Evolutionary conservation across 2,329 filamentous ascomycete species (phyloP).

Genomic region (Pseudopyrenochaeta lycopersici): DNA sequence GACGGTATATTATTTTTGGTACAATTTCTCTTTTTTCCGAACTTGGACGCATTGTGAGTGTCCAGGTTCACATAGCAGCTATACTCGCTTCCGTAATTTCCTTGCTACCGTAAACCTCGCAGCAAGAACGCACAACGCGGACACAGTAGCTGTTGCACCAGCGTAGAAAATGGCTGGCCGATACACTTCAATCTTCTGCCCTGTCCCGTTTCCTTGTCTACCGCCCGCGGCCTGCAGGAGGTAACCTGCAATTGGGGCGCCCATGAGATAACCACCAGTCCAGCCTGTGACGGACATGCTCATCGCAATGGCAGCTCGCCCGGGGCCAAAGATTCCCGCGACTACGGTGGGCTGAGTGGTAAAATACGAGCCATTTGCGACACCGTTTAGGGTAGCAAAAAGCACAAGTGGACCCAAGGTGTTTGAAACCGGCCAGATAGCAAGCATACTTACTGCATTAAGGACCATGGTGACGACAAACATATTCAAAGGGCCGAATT

Average conservation of each 20-base stretch:
- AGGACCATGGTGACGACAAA: slow-evolving; percentile 36
- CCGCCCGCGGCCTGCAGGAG: slow-evolving; percentile 37
- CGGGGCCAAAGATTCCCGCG: slow-evolving; percentile 37
- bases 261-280: slow-evolving; percentile 38
- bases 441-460: slow-evolving; percentile 40
- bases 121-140: slow-evolving; percentile 29
- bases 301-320: slow-evolving; percentile 38
- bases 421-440: slow-evolving; percentile 41
- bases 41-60: background rate
- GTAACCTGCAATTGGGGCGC: slow-evolving; percentile 37
- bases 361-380: slow-evolving; percentile 42
- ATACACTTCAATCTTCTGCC: slow-evolving; percentile 30
- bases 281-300: slow-evolving; percentile 39
- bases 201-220: slow-evolving; percentile 5
- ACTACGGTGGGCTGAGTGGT: slow-evolving; percentile 41
- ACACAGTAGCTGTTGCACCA: slow-evolving; percentile 31
- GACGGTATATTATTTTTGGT: no score
- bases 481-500: slow-evolving; percentile 43
- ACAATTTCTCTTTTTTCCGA: no score
- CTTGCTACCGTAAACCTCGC: slow-evolving; percentile 31
- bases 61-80: background rate
- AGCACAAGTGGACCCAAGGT: slow-evolving; percentile 34
- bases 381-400: slow-evolving; percentile 40
- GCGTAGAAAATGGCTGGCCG: slow-evolving; percentile 44
- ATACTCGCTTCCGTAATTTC: slow-evolving; percentile 30